Percentiles rank a stretch among this genome's conserved stretches.
phyloP scores from a whole-genome alignment of 768 basidiomycete species.

The Russula sp. region DNA sequence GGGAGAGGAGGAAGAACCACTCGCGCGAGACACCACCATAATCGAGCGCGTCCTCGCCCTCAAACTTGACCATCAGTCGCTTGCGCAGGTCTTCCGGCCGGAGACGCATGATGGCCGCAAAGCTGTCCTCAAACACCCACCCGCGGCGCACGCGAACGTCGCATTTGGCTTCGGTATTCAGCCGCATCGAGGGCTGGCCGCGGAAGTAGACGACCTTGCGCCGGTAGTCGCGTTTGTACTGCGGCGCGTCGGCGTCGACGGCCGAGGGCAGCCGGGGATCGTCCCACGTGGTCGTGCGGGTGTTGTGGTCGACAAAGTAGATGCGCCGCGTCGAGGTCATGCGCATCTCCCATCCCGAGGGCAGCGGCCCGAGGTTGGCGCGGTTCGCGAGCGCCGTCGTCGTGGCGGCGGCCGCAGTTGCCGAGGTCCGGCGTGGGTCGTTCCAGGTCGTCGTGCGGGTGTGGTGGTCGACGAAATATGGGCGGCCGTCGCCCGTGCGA shows the following conservation, averaged over 20 bases:
- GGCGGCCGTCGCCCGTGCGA: slow-evolving; percentile 78
- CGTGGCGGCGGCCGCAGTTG: slow-evolving; percentile 40
- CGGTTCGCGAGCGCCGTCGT: slow-evolving; percentile 31
- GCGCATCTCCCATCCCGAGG: slow-evolving; percentile 94
- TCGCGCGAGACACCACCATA: slow-evolving; percentile 77
- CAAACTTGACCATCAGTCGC: slow-evolving; percentile 66
- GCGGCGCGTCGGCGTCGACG: slow-evolving; percentile 83
- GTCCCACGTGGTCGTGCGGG: slow-evolving; percentile 87
- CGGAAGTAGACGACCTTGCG: slow-evolving; percentile 91
- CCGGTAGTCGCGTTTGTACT: slow-evolving; percentile 91
- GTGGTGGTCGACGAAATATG: slow-evolving; percentile 71
- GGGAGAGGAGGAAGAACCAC: slow-evolving; percentile 82
- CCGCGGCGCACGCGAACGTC: slow-evolving; percentile 77
- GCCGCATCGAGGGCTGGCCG: slow-evolving; percentile 78
- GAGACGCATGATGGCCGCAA: slow-evolving; percentile 74
- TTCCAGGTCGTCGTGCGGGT: slow-evolving; percentile 87
- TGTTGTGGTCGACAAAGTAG: slow-evolving; percentile 92
- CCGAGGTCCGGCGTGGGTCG: slow-evolving; percentile 64
- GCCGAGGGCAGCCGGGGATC: slow-evolving; percentile 81
- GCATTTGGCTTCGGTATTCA: slow-evolving; percentile 64
- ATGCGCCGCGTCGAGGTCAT: slow-evolving; percentile 76
- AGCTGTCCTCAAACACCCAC: slow-evolving; percentile 83
- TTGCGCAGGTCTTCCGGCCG: slow-evolving; percentile 65
- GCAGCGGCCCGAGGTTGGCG: slow-evolving; percentile 60
- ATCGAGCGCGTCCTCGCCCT: slow-evolving; percentile 74